A percentile compares a stretch with the other conserved stretches of the same genome.
Conservation (phyloP, 352 stramenopile species). For the Phytopythium boreale region DNA sequence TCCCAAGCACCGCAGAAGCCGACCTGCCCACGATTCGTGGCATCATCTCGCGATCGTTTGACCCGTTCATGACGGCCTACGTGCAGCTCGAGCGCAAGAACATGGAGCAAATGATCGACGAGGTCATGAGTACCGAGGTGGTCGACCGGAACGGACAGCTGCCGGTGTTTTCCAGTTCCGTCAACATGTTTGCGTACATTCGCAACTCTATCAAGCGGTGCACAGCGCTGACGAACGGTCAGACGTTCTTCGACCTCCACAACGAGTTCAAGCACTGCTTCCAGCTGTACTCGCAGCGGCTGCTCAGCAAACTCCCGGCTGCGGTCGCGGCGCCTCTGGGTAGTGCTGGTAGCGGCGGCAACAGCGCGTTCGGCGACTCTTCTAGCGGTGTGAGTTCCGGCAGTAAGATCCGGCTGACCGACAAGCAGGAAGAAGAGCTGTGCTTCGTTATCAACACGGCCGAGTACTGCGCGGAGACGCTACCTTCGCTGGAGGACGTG, state of each 20-base stretch:
- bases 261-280: conserved; percentile 90
- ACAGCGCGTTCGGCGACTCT: conserved; percentile 19
- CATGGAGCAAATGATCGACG: conserved; percentile 91
- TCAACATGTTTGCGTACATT: conserved; percentile 99
- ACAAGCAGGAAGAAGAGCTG: conserved; percentile 93
- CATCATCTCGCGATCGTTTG: conserved; percentile 93
- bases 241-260: conserved; percentile 97
- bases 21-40: conserved; percentile 59
- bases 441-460: conserved; percentile 99
- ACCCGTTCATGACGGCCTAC: conserved; percentile 98
- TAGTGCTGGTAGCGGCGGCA: conserved; percentile 6
- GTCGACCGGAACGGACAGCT: conserved; percentile 94
- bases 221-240: conserved; percentile 94
- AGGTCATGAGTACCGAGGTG: conserved; percentile 90
- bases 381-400: conserved; percentile 13
- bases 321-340: conserved; percentile 17
- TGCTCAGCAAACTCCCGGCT: conserved; percentile 71
- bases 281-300: conserved; percentile 68
- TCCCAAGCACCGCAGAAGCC: conserved; percentile 33
- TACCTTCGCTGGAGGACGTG: conserved; percentile 95
- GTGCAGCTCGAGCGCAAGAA: conserved; percentile 95
- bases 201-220: conserved; percentile 98
- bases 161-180: conserved; percentile 95
- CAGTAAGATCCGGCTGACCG: conserved; percentile 58
- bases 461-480: conserved; percentile 97